A percentile compares a stretch with the other conserved stretches of the same genome.
These are phyloP conservation scores for Fusarium duplospermum DNA, from an alignment of 2,329 filamentous ascomycete species.

Conservation along the genomic window DNA sequence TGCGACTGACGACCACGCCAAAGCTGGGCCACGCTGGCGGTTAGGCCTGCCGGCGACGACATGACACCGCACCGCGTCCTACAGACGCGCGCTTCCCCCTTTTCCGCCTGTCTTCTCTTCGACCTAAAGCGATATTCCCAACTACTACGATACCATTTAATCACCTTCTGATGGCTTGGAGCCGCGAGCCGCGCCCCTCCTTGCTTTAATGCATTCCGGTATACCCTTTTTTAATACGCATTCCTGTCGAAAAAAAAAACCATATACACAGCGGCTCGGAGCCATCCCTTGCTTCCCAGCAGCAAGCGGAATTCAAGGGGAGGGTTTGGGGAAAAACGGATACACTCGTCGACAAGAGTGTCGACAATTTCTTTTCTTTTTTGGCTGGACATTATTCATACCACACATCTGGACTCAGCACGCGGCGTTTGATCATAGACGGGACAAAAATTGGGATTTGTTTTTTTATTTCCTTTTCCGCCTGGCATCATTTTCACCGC, in stretches of 20 bases:
- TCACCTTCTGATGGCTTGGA: constrained; percentile 34
- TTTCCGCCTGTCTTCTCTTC: constrained; percentile 34
- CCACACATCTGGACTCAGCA: constrained; percentile 31
- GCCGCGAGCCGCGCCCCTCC: constrained; percentile 30
- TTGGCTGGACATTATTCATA: constrained; percentile 25
- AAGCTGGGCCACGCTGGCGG: constrained; percentile 36
- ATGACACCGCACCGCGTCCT: constrained; percentile 22
- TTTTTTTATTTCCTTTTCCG: constrained; percentile 28
- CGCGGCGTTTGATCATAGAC: constrained; percentile 52
- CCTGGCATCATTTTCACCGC: constrained; percentile 9
- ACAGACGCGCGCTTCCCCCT: constrained; percentile 14
- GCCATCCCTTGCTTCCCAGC: constrained; percentile 55
- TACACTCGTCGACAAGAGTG: constrained; percentile 28
- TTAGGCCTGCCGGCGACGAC: constrained; percentile 32
- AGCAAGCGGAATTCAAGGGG: constrained; percentile 46
- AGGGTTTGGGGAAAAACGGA: constrained; percentile 31
- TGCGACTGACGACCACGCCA: constrained; percentile 34
- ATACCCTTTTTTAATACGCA: constrained; percentile 49
- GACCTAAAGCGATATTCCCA: constrained; percentile 34
- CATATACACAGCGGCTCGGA: constrained; percentile 52
- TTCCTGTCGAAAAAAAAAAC: constrained; percentile 47
- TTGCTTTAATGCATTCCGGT: constrained; percentile 47
- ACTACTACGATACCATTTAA: constrained; percentile 43
- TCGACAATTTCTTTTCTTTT: constrained; percentile 12
- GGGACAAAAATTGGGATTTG: constrained; percentile 38